phyloP scores from a whole-genome alignment of 768 basidiomycete genomes.

The Suillus americanus region DNA sequence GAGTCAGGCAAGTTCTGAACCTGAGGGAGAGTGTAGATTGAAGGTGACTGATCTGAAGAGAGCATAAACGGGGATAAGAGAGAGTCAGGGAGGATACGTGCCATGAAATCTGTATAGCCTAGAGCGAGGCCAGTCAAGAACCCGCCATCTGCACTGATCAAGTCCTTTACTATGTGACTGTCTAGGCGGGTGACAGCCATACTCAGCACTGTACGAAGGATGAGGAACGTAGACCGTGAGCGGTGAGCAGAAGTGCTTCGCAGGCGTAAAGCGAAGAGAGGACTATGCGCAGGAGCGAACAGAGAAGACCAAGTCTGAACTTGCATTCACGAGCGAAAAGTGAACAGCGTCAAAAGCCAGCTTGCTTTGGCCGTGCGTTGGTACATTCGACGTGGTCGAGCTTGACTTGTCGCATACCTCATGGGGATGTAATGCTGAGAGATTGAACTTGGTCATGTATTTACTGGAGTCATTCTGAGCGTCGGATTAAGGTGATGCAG shows the following conservation, averaged over 20 bases:
- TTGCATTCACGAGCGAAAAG: conserved; percentile 53
- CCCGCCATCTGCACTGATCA: conserved; percentile 82
- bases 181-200: conserved; percentile 87
- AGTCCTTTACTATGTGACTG: conserved; percentile 82
- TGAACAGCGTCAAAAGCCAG: conserved; percentile 41
- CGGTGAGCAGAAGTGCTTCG: conserved; percentile 69
- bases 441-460: too few species aligned
- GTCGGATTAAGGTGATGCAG: conserved; percentile 46
- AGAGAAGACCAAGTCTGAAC: conserved; percentile 55
- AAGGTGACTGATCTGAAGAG: conserved; percentile 74
- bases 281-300: conserved; percentile 69
- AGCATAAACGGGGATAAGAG: neutral
- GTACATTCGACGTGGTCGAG: too few species aligned
- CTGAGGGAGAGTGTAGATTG: conserved; percentile 83
- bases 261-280: conserved; percentile 63
- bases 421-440: conserved; percentile 69
- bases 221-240: conserved; percentile 86
- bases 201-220: conserved; percentile 81
- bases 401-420: conserved; percentile 19
- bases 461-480: conserved; percentile 69
- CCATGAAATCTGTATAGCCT: conserved; percentile 90
- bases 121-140: conserved; percentile 78
- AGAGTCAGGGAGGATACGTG: conserved; percentile 25
- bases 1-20: conserved; percentile 82
- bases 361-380: too few species aligned